phyloP scores from a whole-genome alignment of 352 stramenopile genomes.

The Globisporangium radiosum region DNA sequence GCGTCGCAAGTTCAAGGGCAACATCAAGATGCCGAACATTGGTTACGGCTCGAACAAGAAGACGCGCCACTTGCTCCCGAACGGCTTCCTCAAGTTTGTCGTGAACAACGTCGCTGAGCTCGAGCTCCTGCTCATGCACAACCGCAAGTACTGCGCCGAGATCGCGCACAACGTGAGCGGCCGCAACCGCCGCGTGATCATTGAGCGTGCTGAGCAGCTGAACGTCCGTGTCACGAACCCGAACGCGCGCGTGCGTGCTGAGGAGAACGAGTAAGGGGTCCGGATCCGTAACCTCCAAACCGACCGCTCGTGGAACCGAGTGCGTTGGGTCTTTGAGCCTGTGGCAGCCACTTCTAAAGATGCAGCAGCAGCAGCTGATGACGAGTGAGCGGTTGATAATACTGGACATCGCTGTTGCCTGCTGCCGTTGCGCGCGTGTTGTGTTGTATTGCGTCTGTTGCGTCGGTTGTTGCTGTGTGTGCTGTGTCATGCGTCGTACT shows the following conservation, averaged over 20 bases:
- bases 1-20: constrained; percentile 98
- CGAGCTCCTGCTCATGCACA: constrained; percentile 93
- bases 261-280: constrained; percentile 91
- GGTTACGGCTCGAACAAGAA: constrained; percentile 99
- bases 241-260: constrained; percentile 94
- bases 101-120: constrained; percentile 98
- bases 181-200: constrained; percentile 95
- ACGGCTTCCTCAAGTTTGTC: constrained; percentile 99
- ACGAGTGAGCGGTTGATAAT: constrained; percentile 20
- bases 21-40: constrained; percentile 97
- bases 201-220: constrained; percentile 97
- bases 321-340: constrained; percentile 5
- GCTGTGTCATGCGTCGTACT: background rate
- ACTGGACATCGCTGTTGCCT: constrained; percentile 31
- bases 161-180: constrained; percentile 97
- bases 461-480: constrained; percentile 3
- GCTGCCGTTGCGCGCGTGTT: background rate
- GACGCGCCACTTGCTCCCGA: constrained; percentile 96
- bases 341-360: constrained; percentile 1
- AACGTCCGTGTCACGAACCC: constrained; percentile 98
- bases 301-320: too few species aligned
- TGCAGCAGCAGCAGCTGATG: constrained; percentile 4
- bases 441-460: background rate
- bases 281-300: constrained; percentile 5
- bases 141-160: constrained; percentile 98